These are phyloP conservation scores for Bryoerythrophyllum caledonicum DNA, from an alignment of 225 moss, liverwort and hornwort species.

Conservation along the genomic window DNA sequence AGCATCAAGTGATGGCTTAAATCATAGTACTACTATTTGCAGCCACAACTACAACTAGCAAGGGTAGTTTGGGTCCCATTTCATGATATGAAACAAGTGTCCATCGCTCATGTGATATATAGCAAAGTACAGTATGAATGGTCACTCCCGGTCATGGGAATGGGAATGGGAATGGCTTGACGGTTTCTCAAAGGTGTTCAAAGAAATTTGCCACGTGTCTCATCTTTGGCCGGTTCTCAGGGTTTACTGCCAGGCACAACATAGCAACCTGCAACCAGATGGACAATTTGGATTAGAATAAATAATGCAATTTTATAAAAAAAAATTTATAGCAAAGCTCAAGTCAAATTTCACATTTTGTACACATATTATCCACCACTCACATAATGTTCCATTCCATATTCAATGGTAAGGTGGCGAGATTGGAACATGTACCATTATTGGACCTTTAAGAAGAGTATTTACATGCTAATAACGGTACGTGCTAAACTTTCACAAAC, in stretches of 20 bases:
- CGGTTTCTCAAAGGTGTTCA: constrained; percentile 21
- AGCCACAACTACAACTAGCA: constrained; percentile 15
- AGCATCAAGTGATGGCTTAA: neutral
- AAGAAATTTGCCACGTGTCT: constrained; percentile 33
- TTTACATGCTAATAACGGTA: too few relatives aligned
- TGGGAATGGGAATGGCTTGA: neutral
- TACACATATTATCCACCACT: too few relatives aligned
- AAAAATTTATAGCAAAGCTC: too few relatives aligned
- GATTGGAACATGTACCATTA: too few relatives aligned
- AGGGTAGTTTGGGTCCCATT: neutral
- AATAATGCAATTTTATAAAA: too few relatives aligned
- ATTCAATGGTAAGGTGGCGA: too few relatives aligned
- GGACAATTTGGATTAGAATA: too few relatives aligned
- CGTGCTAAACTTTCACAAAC: too few relatives aligned
- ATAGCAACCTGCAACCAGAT: constrained; percentile 30
- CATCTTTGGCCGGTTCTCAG: constrained; percentile 42
- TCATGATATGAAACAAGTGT: constrained; percentile 1
- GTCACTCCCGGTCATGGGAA: neutral
- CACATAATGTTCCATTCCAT: too few relatives aligned
- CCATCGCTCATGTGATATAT: neutral
- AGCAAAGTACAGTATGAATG: neutral
- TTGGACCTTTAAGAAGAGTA: too few relatives aligned
- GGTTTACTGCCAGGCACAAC: constrained; percentile 29
- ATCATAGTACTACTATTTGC: neutral
- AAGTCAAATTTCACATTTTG: too few relatives aligned